A percentile compares a stretch with the other conserved stretches of the same genome.
Evolutionary conservation across 179 eudicot species (phyloP).

Genomic region (Vitellaria paradoxa): DNA sequence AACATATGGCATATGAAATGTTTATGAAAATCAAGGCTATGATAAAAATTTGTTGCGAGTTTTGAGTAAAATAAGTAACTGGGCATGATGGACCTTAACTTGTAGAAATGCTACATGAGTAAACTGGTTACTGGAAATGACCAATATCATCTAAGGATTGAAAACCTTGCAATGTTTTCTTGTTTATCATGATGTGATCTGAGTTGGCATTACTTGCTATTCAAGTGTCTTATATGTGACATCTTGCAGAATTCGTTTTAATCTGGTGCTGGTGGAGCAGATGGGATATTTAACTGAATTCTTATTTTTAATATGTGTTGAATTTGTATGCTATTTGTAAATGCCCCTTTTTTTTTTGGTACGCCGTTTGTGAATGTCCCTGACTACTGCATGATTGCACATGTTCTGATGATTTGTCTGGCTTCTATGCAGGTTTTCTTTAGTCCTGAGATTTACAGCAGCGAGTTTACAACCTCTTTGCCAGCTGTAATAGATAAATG

Average conservation of each 20-base stretch:
- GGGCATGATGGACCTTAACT: neutral
- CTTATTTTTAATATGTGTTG: neutral
- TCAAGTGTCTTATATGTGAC: neutral
- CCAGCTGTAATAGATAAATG: slow-evolving; percentile 92
- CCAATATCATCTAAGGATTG: neutral
- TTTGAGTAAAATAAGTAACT: neutral
- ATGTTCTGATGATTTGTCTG: slow-evolving; percentile 1
- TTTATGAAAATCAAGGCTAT: neutral
- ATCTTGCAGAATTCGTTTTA: neutral
- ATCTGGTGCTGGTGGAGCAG: neutral
- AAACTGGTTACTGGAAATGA: neutral
- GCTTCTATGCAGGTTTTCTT: slow-evolving; percentile 67
- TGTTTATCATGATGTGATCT: neutral
- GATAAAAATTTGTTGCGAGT: neutral
- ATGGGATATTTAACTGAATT: neutral
- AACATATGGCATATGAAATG: neutral
- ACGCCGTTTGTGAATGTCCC: neutral
- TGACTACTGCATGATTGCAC: neutral
- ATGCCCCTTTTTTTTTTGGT: neutral
- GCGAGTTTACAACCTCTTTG: slow-evolving; percentile 71
- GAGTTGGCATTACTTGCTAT: neutral
- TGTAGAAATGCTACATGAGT: neutral
- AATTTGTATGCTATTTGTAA: neutral
- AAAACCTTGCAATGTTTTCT: neutral
- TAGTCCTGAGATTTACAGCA: slow-evolving; percentile 86